phyloP scores from a whole-genome alignment of 169 alveolate genomes.

The Plasmodium billcollinsi region DNA sequence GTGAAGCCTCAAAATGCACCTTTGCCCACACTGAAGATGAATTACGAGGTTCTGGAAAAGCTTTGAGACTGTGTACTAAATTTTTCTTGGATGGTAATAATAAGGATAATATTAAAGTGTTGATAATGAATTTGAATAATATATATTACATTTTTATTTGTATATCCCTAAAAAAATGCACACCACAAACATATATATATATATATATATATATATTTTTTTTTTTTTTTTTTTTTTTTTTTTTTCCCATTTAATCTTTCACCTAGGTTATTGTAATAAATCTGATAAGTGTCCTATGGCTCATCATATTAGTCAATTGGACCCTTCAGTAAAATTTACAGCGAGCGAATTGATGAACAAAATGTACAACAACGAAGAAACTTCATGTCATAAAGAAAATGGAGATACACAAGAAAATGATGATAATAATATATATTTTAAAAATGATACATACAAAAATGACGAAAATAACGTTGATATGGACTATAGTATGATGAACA shows the following conservation, averaged over 20 bases:
- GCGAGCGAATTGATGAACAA: slow-evolving; percentile 44
- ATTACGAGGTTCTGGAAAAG: slow-evolving; percentile 65
- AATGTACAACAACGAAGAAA: slow-evolving; percentile 22
- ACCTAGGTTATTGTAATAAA: slow-evolving; percentile 37
- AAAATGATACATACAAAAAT: background rate
- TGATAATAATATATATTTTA: slow-evolving; percentile 4
- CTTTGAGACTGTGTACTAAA: slow-evolving; percentile 48
- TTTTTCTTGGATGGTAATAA: slow-evolving; percentile 55
- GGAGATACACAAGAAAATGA: background rate
- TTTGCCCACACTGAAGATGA: slow-evolving; percentile 72
- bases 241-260: background rate
- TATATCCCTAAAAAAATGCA: background rate
- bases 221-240: slow-evolving; percentile 5
- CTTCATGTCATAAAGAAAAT: background rate
- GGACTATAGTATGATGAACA: slow-evolving; percentile 2
- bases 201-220: background rate
- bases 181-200: too few species aligned
- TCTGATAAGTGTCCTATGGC: slow-evolving; percentile 71
- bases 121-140: too few species aligned
- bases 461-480: slow-evolving; percentile 1
- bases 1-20: slow-evolving; percentile 67
- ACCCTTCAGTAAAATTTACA: slow-evolving; percentile 61
- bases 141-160: background rate
- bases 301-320: slow-evolving; percentile 49
- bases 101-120: background rate